Evolutionary conservation across 129 eudicot genomes (phyloP).

Genomic region (Kitagawia praeruptora): DNA sequence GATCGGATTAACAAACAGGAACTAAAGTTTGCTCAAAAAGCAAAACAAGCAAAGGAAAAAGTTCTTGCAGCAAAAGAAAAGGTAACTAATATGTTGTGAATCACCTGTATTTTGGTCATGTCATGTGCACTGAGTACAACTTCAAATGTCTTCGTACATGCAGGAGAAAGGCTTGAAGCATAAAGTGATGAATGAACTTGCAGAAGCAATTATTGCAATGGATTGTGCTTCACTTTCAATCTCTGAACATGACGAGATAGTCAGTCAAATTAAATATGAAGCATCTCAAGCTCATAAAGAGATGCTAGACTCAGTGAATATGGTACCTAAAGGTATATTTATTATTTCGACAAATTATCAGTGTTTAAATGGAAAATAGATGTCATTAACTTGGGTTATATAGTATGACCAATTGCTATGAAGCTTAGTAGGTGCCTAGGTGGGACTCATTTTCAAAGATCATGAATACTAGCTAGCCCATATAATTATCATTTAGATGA

Average conservation of each 20-base stretch:
- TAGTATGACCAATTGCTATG: background rate
- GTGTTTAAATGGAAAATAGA: background rate
- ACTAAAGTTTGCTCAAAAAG: conserved; percentile 37
- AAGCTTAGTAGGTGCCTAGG: no score
- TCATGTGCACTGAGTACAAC: background rate
- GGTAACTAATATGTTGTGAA: conserved; percentile 24
- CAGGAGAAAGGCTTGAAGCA: conserved; percentile 61
- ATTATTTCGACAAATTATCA: background rate
- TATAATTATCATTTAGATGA: background rate
- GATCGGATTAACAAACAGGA: conserved; percentile 58
- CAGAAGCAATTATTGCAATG: conserved; percentile 41
- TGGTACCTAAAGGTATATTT: conserved; percentile 37
- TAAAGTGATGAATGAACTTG: conserved; percentile 54
- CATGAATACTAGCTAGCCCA: no score
- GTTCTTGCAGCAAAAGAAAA: conserved; percentile 48
- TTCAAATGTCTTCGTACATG: conserved; percentile 4
- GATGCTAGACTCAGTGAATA: conserved; percentile 40
- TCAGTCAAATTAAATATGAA: conserved; percentile 36
- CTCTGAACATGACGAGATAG: conserved; percentile 51
- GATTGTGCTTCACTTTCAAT: conserved; percentile 56
- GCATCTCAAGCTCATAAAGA: conserved; percentile 56
- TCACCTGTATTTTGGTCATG: background rate
- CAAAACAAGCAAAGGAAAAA: conserved; percentile 47
- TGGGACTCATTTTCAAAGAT: no score
- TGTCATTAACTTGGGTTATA: no score